Evolutionary conservation across 2,329 filamentous ascomycete genomes (phyloP).

Genomic region (Alternaria metachromatica): DNA sequence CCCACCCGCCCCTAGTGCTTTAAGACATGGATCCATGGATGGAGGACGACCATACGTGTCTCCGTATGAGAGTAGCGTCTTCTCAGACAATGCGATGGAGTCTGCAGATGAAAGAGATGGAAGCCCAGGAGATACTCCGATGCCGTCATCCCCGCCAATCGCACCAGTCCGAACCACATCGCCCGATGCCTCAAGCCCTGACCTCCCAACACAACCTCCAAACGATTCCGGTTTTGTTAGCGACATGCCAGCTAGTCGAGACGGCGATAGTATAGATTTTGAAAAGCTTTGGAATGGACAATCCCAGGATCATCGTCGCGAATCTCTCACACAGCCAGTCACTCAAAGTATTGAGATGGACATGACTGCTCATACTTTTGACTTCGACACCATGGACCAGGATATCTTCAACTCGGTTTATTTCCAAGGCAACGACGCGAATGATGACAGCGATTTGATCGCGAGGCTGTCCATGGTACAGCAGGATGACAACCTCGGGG

Average conservation of each 20-base stretch:
- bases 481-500: neutral
- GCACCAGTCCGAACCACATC: slow-evolving; percentile 63
- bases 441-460: slow-evolving; percentile 3
- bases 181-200: slow-evolving; percentile 79
- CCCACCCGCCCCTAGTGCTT: slow-evolving; percentile 53
- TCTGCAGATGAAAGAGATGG: slow-evolving; percentile 58
- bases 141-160: slow-evolving; percentile 89
- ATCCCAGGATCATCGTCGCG: slow-evolving; percentile 23
- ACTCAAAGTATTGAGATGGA: slow-evolving; percentile 32
- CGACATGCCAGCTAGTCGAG: slow-evolving; percentile 72
- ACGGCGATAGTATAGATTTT: slow-evolving; percentile 65
- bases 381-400: slow-evolving; percentile 14
- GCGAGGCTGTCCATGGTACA: slow-evolving; percentile 3
- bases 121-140: slow-evolving; percentile 67
- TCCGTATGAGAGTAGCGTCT: slow-evolving; percentile 40
- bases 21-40: slow-evolving; percentile 69
- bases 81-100: slow-evolving; percentile 53
- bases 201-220: slow-evolving; percentile 63
- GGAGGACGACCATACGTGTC: slow-evolving; percentile 38
- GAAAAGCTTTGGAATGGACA: slow-evolving; percentile 26
- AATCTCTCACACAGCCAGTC: slow-evolving; percentile 22
- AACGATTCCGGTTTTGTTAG: slow-evolving; percentile 86
- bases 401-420: slow-evolving; percentile 10
- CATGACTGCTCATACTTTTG: slow-evolving; percentile 7
- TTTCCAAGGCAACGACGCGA: slow-evolving; percentile 6